Percentiles rank a stretch among this genome's conserved stretches.
phyloP scores from a whole-genome alignment of 345 rosid species.

The Arabis alpina region DNA sequence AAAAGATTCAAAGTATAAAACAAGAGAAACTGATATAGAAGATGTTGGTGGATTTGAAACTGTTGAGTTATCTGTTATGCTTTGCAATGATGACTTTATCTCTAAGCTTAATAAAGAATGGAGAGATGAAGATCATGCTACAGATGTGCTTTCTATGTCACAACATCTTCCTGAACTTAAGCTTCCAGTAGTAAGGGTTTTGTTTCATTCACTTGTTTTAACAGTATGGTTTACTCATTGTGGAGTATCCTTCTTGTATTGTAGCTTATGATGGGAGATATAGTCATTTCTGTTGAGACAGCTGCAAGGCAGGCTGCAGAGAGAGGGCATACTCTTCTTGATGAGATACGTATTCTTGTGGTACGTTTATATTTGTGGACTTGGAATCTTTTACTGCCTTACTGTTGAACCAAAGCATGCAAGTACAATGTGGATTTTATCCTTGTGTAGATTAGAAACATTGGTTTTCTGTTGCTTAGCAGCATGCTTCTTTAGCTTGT shows the following conservation, averaged over 20 bases:
- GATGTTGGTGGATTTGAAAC: constrained; percentile 73
- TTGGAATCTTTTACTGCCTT: background rate
- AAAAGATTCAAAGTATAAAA: constrained; percentile 62
- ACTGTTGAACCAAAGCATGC: constrained; percentile 4
- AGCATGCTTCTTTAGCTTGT: constrained; percentile 8
- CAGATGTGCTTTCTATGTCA: constrained; percentile 98
- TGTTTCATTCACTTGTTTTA: background rate
- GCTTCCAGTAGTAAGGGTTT: constrained; percentile 73
- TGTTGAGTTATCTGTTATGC: constrained; percentile 80
- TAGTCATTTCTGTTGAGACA: constrained; percentile 90
- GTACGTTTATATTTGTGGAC: constrained; percentile 46
- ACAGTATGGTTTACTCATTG: background rate
- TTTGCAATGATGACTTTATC: constrained; percentile 85
- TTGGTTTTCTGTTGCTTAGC: background rate
- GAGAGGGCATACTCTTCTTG: constrained; percentile 85
- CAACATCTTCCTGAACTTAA: constrained; percentile 75
- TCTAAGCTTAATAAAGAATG: constrained; percentile 87
- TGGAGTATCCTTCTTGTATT: constrained; percentile 44
- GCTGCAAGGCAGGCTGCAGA: constrained; percentile 94
- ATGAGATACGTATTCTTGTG: constrained; percentile 93
- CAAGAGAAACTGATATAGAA: constrained; percentile 70
- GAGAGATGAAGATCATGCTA: constrained; percentile 93
- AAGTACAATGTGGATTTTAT: background rate
- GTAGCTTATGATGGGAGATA: constrained; percentile 97
- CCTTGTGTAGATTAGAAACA: no score